Percentiles rank a stretch among this genome's conserved stretches.
phyloP scores from a whole-genome alignment of 306 rosid genomes.

The Leucaena leucocephala region DNA sequence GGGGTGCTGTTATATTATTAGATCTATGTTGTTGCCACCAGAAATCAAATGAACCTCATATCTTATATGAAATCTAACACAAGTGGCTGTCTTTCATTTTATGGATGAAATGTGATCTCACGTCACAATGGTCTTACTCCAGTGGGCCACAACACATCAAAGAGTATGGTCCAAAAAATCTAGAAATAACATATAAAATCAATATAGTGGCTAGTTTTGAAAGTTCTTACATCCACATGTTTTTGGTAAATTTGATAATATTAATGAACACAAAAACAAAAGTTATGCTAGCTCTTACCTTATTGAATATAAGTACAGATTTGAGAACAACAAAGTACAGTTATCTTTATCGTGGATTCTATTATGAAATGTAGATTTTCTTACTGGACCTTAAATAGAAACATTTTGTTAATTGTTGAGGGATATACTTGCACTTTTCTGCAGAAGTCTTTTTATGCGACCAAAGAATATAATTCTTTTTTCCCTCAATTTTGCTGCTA shows the following conservation, averaged over 20 bases:
- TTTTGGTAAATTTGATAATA: not conserved
- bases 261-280: not conserved
- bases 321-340: not conserved
- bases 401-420: not conserved
- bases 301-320: not conserved
- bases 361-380: not conserved
- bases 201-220: not conserved
- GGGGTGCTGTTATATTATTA: no score
- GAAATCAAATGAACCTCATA: not conserved
- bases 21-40: not conserved
- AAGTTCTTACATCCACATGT: not conserved
- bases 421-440: not conserved
- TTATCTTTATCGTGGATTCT: not conserved
- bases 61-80: not conserved
- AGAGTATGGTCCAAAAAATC: not conserved
- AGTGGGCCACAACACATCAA: not conserved
- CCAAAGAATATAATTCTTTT: no score
- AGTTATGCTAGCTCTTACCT: not conserved
- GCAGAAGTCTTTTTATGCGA: not conserved
- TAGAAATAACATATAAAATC: not conserved
- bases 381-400: not conserved
- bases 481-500: not conserved
- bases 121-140: not conserved
- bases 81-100: not conserved
- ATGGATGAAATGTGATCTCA: not conserved